These are phyloP conservation scores for Nakazawaea wyomingensis DNA, from an alignment of 805 yeast genomes.

Conservation along the genomic window DNA sequence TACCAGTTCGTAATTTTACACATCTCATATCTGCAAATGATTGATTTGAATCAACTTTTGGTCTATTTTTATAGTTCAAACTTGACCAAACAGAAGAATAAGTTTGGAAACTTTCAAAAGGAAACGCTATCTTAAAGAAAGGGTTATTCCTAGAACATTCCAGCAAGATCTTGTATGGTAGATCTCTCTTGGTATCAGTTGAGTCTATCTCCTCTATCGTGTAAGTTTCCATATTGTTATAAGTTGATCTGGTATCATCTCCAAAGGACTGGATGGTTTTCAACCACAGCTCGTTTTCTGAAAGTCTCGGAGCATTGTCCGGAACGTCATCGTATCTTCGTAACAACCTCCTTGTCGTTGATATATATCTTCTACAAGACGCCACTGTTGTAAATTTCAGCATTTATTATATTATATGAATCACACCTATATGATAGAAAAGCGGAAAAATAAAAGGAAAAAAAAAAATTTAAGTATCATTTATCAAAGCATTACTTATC, in stretches of 20 bases:
- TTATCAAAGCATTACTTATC: too few relatives aligned
- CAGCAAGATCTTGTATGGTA: slow-evolving; percentile 14
- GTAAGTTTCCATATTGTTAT: slow-evolving; percentile 14
- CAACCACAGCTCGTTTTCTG: slow-evolving; percentile 30
- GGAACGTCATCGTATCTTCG: slow-evolving; percentile 16
- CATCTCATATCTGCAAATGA: slow-evolving; percentile 62
- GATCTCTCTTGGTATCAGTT: slow-evolving; percentile 14
- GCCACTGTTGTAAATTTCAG: background rate
- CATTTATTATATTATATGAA: background rate
- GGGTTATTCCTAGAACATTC: slow-evolving; percentile 13
- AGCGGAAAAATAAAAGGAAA: too few relatives aligned
- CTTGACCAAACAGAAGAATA: slow-evolving; percentile 36
- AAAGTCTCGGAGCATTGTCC: slow-evolving; percentile 30
- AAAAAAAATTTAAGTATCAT: too few relatives aligned
- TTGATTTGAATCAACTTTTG: slow-evolving; percentile 36
- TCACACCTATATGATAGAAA: background rate
- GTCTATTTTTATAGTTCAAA: slow-evolving; percentile 30
- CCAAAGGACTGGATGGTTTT: slow-evolving; percentile 11
- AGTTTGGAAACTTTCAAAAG: slow-evolving; percentile 26
- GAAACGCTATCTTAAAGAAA: slow-evolving; percentile 24
- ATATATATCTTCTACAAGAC: background rate
- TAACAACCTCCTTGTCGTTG: background rate
- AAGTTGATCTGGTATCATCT: slow-evolving; percentile 18
- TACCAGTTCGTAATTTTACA: slow-evolving; percentile 65
- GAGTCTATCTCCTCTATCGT: slow-evolving; percentile 17